Conservation (phyloP, 2,329 filamentous ascomycete genomes). For the Ambrosiella beaveri region DNA sequence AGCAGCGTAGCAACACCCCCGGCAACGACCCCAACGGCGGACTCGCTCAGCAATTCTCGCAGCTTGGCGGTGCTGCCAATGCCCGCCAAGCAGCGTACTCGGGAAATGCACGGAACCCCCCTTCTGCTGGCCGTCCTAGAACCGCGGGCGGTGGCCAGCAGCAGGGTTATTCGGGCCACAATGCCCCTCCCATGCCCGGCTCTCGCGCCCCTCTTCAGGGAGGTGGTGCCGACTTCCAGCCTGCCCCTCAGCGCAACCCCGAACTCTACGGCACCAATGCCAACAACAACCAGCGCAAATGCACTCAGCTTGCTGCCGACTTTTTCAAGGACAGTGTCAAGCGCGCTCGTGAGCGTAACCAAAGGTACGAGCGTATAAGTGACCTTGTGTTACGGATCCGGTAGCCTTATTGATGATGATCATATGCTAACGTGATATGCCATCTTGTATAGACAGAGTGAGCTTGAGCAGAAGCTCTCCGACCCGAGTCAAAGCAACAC, state of each 20-base stretch:
- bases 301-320: conserved; percentile 55
- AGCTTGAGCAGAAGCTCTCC: conserved; percentile 71
- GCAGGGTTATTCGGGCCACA: conserved; percentile 48
- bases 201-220: conserved; percentile 25
- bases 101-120: conserved; percentile 49
- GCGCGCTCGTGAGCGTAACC: conserved; percentile 83
- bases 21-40: conserved; percentile 76
- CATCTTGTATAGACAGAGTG: conserved; percentile 53
- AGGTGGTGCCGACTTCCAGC: conserved; percentile 55
- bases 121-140: conserved; percentile 56
- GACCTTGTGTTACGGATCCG: no score
- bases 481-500: conserved; percentile 58
- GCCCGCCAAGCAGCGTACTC: conserved; percentile 37
- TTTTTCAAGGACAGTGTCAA: conserved; percentile 99
- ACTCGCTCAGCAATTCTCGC: conserved; percentile 87
- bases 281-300: conserved; percentile 55
- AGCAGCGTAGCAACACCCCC: conserved; percentile 38
- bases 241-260: conserved; percentile 70
- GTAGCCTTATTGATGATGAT: not conserved
- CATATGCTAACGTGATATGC: conserved; percentile 2
- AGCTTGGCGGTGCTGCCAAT: conserved; percentile 58
- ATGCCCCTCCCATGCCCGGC: conserved; percentile 45
- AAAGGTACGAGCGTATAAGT: conserved; percentile 43
- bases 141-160: conserved; percentile 60
- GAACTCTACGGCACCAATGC: conserved; percentile 53